Evolutionary conservation across 2,329 filamentous ascomycete genomes (phyloP).

Genomic region (Cadophora malorum): DNA sequence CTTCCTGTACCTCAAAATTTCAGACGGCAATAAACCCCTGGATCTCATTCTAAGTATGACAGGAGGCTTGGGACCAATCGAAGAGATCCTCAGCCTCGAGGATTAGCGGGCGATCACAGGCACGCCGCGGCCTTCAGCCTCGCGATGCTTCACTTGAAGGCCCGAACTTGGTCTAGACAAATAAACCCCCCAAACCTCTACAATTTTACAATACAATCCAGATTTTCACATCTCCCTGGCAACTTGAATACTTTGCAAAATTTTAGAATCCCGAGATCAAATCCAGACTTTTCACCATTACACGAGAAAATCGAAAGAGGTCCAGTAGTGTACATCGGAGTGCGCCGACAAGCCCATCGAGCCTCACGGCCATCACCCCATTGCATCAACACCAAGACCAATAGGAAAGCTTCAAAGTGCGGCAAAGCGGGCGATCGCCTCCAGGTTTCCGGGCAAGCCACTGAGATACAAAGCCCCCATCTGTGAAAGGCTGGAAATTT

Average conservation of each 20-base stretch:
- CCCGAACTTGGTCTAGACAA: background rate
- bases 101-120: background rate
- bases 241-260: background rate
- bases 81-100: background rate
- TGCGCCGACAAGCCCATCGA: constrained; percentile 18
- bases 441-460: background rate
- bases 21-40: background rate
- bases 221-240: background rate
- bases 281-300: constrained; percentile 2
- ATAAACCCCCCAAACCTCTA: background rate
- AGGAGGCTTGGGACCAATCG: background rate
- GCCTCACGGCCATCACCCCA: constrained; percentile 16
- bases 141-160: background rate
- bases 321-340: constrained; percentile 3
- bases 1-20: too few relatives aligned
- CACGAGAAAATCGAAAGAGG: background rate
- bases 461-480: constrained; percentile 3
- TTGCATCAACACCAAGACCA: constrained; percentile 3
- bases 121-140: background rate
- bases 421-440: constrained; percentile 6
- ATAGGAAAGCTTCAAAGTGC: constrained; percentile 12
- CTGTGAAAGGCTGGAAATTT: constrained; percentile 1
- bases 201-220: background rate
- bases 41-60: background rate
- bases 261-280: background rate